Evolutionary conservation across 2,329 filamentous ascomycete species (phyloP), one percentile per base, ranked within the genome.

Genomic region (Bisporella sp.): DNA sequence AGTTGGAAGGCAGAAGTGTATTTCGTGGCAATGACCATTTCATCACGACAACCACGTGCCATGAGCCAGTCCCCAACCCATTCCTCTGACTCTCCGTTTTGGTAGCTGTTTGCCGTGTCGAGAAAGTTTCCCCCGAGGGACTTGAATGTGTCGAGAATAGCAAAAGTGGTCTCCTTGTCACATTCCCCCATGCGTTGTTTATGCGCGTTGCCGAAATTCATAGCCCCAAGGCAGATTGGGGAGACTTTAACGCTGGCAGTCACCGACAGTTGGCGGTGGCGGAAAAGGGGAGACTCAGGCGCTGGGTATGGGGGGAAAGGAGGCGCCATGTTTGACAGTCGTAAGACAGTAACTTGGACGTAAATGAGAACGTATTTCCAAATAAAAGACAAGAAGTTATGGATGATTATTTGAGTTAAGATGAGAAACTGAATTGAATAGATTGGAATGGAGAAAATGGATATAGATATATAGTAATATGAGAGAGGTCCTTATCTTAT

Each of bases 121-220:
- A 85, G 81, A 63, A 85, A 83, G 66, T 85, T 85, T 5, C 82
- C 82, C 4, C 81, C 81, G 0, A 72, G 67, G 12, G 68, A 67
- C 45, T 66, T 70, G 65, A 73, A 84, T 46, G 70, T 70, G 56
- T 84, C 79, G 3, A 84, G 69, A 1, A 84, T 70, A 45, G 73
- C 69, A 59, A 82, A 82, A 0, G 75, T 67, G 7, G 70, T 62
- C 31, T 77, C 72, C 59, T 83, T 80, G 60, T 70, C 68, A 67
- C 77, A 77, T 47, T 71, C 71, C 9, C 79, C 79, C 69, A 82
- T 69, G 28, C 67, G 58, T 0, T 61, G 52, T 5, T 59, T 63
- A 72, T 73, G 77, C 4, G 71, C 68, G 49, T 77, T 68, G 40
- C 81, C 81, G 65, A 69, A 65, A 31, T 57, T 65, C 66, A 69